Base-by-base conservation (phyloP, 164 flowering plant genomes). In the Berberis thunbergii region DNA sequence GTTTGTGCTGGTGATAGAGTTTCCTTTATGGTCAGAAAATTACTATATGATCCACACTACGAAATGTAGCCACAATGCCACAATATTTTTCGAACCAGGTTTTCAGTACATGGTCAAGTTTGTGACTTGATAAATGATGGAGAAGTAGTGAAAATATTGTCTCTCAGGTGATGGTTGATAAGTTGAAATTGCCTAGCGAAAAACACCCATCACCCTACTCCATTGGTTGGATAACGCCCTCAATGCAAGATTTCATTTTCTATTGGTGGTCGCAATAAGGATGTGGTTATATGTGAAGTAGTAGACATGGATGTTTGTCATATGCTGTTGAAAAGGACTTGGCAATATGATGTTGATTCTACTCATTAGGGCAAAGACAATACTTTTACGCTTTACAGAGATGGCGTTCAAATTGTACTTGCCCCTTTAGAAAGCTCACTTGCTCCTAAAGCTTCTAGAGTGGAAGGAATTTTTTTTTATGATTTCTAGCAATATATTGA, bases 151-250 rank as follows among this genome's bases (percentile, higher is more conserved):
- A 49, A 42, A 63, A 63, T 41, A 50, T 49, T 63, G 45, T 49
- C 2, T 50, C 65, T 2, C 50, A 53, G 39, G 39, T 4, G 11
- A 43, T 60, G 62, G 57, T 63, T 9, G 65, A 63, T 11, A 40
- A 63, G 10, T 40, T 63, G n/a, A 8, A 63, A 41, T 42, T 63
- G 39, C 38, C 42, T 5, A 63, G 38, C 10, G 46, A 61, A 39
- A 61, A 61, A 8, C 64, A 61, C 3, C 64, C 42, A 1, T 2
- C 43, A 2, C 54, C 64, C 2, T 63, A 63, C n/a, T n/a, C 45
- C 40, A 41, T 42, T 8, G 42, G 8, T 45, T 61, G 54, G 41
- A 61, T 61, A 13, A 49, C 10, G 26, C 0, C 4, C 7, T 5
- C 7, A 5, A 54, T 54, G 57, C 12, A 4, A 10, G 4, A 10